Base-by-base conservation (phyloP, 306 rosid genomes). In the Canavalia gladiata region DNA sequence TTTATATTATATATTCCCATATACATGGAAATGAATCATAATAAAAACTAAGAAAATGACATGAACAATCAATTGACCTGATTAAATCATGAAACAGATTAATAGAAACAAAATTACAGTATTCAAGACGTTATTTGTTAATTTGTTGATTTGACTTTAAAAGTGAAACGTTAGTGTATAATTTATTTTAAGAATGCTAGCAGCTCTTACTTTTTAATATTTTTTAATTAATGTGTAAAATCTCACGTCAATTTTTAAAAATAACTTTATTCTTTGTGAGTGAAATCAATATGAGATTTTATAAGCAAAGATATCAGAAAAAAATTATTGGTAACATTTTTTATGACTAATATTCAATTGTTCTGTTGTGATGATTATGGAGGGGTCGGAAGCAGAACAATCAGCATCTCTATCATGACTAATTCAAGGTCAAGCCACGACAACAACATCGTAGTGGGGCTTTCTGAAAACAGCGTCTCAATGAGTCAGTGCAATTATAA, bases 361-460 rank as follows among this genome's bases (percentile, higher is more conserved):
- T 68, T 45, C 5, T 65, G 31, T 39, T 39, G 52, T n/a, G 18
- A 28, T 43, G 54, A 42, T 18, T 66, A 41, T 0, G 50, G 8
- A 25, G 55, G 4, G 8, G 34, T 57, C 31, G 8, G 8, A 57
- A 6, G 60, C 9, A 7, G 34, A 58, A 18, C 74, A 5, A 47
- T 31, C 11, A 30, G 58, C 1, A 45, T 68, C 57, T 3, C 39
- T 33, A 33, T 70, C 75, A 33, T 50, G 8, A 50, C 31, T 31
- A 12, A 52, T 51, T 71, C 31, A 71, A 71, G n/a, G 47, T 11
- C 60, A 49, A 50, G 46, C 13, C 29, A 42, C 42, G 50, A 65
- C 5, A 41, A 64, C 72, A 42, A 41, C 52, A 7, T 8, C n/a
- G 0, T 28, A 8, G 25, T 69, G 57, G 74, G 58, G 10, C 7